Conservation (phyloP, 257 asterid genomes). For the Salvia rosmarinus region DNA sequence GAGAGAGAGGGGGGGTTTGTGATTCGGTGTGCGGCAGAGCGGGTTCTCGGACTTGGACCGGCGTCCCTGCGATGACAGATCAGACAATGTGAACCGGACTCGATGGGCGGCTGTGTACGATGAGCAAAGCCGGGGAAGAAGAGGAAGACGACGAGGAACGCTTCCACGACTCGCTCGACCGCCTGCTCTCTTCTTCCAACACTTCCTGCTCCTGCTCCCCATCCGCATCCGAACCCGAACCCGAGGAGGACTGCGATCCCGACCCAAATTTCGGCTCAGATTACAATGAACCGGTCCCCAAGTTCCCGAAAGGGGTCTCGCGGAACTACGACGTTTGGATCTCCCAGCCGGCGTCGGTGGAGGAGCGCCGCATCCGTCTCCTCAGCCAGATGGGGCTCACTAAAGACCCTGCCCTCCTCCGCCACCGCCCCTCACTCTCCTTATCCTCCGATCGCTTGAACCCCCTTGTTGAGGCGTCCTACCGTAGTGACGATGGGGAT, state of each 20-base stretch:
- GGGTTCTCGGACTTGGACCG: conserved; percentile 35
- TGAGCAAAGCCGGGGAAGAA: conserved; percentile 68
- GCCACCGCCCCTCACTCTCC: conserved; percentile 60
- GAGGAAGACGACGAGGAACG: conserved; percentile 63
- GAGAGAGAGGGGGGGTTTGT: neutral
- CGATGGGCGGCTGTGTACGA: conserved; percentile 52
- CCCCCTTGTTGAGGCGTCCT: conserved; percentile 34
- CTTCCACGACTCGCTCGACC: conserved; percentile 81
- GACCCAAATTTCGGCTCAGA: conserved; percentile 39
- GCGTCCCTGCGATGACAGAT: conserved; percentile 44
- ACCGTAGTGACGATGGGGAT: conserved; percentile 5
- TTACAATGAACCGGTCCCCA: conserved; percentile 44
- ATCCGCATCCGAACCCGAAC: conserved; percentile 47
- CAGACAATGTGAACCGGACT: conserved; percentile 50
- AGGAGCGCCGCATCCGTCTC: conserved; percentile 81
- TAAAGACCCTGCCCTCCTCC: conserved; percentile 73
- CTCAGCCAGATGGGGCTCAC: conserved; percentile 80
- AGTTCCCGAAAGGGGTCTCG: conserved; percentile 58
- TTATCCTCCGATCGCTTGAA: conserved; percentile 42
- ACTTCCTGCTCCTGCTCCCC: conserved; percentile 78
- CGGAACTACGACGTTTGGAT: conserved; percentile 84
- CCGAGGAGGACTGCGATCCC: conserved; percentile 46
- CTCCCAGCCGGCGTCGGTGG: conserved; percentile 85
- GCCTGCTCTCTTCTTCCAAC: conserved; percentile 72
- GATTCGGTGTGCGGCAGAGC: too few species aligned